A percentile compares a stretch with the other conserved stretches of the same genome.
These are phyloP conservation scores for Wickerhamomyces strasburgensis DNA, from an alignment of 805 yeast species.

Conservation along the genomic window DNA sequence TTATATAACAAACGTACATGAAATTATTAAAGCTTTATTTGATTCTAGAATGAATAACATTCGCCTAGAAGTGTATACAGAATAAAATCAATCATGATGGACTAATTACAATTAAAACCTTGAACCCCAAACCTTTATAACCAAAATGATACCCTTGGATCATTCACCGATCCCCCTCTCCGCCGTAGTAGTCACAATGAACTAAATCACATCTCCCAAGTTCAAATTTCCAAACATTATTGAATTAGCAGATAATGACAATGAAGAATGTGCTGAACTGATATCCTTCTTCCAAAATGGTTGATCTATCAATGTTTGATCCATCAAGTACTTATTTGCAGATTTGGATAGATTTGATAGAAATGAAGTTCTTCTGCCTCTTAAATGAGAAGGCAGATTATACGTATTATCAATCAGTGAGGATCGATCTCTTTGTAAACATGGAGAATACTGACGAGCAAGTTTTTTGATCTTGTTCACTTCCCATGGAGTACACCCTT, in stretches of 20 bases:
- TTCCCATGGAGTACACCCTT: conserved; percentile 20
- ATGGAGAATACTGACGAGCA: conserved; percentile 22
- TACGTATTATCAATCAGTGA: neutral
- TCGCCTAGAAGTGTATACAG: too few relatives aligned
- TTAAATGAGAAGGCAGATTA: conserved; percentile 2
- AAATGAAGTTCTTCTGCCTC: conserved; percentile 18
- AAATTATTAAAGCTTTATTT: too few relatives aligned
- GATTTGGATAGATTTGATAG: conserved; percentile 19
- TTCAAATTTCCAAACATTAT: conserved; percentile 24
- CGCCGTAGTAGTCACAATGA: too few relatives aligned
- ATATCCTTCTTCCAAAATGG: conserved; percentile 24
- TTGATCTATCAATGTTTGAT: conserved; percentile 5
- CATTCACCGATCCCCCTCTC: too few relatives aligned
- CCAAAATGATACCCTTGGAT: too few relatives aligned
- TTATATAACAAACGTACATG: too few relatives aligned
- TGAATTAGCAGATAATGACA: conserved; percentile 22
- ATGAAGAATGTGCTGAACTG: conserved; percentile 24
- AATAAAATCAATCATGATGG: too few relatives aligned
- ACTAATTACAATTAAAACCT: too few relatives aligned
- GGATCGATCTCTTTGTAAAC: conserved; percentile 17
- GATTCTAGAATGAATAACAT: too few relatives aligned
- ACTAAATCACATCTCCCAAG: conserved; percentile 3
- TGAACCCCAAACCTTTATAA: too few relatives aligned
- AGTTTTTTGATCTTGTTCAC: conserved; percentile 21
- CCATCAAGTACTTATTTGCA: conserved; percentile 15